Percentiles rank a stretch among this genome's conserved stretches.
Evolutionary conservation across 2,329 filamentous ascomycete genomes (phyloP).

Genomic region (Hypoxylon sp.): DNA sequence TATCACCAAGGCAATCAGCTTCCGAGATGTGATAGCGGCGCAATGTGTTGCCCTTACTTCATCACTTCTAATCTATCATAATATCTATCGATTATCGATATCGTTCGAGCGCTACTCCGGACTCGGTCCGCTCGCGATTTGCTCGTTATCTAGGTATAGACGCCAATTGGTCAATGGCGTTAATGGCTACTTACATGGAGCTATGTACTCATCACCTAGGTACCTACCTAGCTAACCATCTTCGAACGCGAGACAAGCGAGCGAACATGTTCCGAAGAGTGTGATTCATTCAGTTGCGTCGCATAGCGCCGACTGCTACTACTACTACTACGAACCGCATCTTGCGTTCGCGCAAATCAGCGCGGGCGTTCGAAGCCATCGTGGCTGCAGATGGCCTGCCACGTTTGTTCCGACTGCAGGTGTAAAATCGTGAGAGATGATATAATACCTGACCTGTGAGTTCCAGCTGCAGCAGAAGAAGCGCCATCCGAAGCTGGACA

Average conservation of each 20-base stretch:
- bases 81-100: constrained; percentile 31
- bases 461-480: constrained; percentile 33
- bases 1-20: constrained; percentile 24
- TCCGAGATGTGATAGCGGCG: constrained; percentile 41
- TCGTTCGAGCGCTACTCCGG: constrained; percentile 16
- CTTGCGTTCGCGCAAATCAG: constrained; percentile 41
- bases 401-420: constrained; percentile 38
- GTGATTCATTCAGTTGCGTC: constrained; percentile 40
- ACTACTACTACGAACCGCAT: constrained; percentile 13
- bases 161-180: constrained; percentile 41
- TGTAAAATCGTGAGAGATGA: constrained; percentile 23
- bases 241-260: constrained; percentile 23
- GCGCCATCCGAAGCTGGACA: constrained; percentile 28
- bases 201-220: not conserved
- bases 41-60: constrained; percentile 40
- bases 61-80: constrained; percentile 30
- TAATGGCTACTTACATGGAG: constrained; percentile 27
- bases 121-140: constrained; percentile 24
- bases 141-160: not conserved
- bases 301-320: constrained; percentile 42
- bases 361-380: constrained; percentile 37
- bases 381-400: constrained; percentile 33
- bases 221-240: constrained; percentile 12
- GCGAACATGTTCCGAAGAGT: constrained; percentile 32
- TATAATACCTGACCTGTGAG: constrained; percentile 8